phyloP scores from a whole-genome alignment of 2,329 filamentous ascomycete species.

The Nemania serpens region DNA sequence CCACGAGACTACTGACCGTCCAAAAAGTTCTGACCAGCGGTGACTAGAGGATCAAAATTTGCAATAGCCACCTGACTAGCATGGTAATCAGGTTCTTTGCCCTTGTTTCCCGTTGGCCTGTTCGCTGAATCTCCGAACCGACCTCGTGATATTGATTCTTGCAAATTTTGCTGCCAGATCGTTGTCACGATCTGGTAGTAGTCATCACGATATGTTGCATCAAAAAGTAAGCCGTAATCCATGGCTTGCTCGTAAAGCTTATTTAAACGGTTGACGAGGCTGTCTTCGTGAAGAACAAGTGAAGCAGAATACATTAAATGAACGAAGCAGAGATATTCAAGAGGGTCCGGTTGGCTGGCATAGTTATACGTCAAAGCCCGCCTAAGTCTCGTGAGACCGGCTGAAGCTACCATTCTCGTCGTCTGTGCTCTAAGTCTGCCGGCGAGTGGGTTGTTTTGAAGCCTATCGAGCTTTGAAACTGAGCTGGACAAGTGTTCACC shows the following conservation, averaged over 20 bases:
- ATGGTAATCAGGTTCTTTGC: slow-evolving; percentile 46
- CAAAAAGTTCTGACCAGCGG: slow-evolving; percentile 53
- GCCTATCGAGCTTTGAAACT: slow-evolving; percentile 47
- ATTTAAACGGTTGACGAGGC: slow-evolving; percentile 43
- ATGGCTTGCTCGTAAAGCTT: slow-evolving; percentile 54
- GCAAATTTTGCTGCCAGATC: slow-evolving; percentile 54
- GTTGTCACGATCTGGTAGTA: slow-evolving; percentile 51
- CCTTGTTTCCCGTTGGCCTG: slow-evolving; percentile 44
- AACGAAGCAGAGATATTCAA: slow-evolving; percentile 55
- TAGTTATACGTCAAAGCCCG: slow-evolving; percentile 47
- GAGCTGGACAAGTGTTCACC: slow-evolving; percentile 53
- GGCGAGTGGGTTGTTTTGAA: slow-evolving; percentile 50
- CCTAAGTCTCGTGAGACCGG: slow-evolving; percentile 49
- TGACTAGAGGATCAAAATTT: slow-evolving; percentile 46
- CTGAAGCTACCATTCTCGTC: slow-evolving; percentile 45
- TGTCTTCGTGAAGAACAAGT: slow-evolving; percentile 51
- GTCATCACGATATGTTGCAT: slow-evolving; percentile 41
- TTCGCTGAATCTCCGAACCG: slow-evolving; percentile 23
- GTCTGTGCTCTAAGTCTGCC: slow-evolving; percentile 48
- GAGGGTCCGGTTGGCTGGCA: slow-evolving; percentile 41
- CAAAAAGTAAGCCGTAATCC: slow-evolving; percentile 49
- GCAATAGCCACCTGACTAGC: slow-evolving; percentile 8
- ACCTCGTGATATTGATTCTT: slow-evolving; percentile 36
- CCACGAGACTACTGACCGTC: slow-evolving; percentile 49
- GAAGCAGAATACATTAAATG: slow-evolving; percentile 58